A percentile compares a stretch with the other conserved stretches of the same genome.
Evolutionary conservation across 1,139 yeast species (phyloP).

Genomic region (Hemisphaericaspora subhashii): DNA sequence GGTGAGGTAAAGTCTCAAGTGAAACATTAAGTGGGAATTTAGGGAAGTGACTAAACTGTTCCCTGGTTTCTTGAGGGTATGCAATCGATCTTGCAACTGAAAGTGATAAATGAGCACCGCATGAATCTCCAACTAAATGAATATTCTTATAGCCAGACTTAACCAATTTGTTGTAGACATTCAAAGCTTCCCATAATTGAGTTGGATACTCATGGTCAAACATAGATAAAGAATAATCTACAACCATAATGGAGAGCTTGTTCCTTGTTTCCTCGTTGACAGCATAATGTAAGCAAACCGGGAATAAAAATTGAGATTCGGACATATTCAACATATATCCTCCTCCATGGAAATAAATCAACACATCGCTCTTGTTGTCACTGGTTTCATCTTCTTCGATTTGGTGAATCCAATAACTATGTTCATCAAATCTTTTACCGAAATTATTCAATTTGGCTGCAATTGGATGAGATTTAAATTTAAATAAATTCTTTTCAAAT

Average conservation of each 20-base stretch:
- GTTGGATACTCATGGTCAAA: constrained; percentile 31
- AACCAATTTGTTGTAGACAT: constrained; percentile 27
- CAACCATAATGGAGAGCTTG: constrained; percentile 24
- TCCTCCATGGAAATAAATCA: constrained; percentile 42
- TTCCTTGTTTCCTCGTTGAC: constrained; percentile 20
- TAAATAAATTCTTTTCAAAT: constrained; percentile 5
- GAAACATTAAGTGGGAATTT: constrained; percentile 20
- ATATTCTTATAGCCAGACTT: constrained; percentile 31
- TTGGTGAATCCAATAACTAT: constrained; percentile 22
- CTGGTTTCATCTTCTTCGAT: constrained; percentile 27
- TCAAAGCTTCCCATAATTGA: constrained; percentile 38
- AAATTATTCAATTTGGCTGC: constrained; percentile 14
- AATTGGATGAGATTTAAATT: constrained; percentile 9
- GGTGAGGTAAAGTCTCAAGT: constrained; percentile 22
- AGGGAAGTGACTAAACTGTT: constrained; percentile 20
- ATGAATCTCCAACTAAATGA: constrained; percentile 46
- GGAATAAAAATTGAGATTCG: constrained; percentile 27
- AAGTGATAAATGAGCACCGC: constrained; percentile 44
- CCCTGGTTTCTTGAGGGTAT: constrained; percentile 30
- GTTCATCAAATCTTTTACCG: constrained; percentile 23
- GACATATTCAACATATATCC: constrained; percentile 36
- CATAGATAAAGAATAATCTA: constrained; percentile 41
- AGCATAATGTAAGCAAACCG: constrained; percentile 25
- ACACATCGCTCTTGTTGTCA: constrained; percentile 15
- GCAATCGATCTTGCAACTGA: constrained; percentile 33